Conservation (phyloP, 2,329 filamentous ascomycete species). For the Aureobasidium sp. region DNA sequence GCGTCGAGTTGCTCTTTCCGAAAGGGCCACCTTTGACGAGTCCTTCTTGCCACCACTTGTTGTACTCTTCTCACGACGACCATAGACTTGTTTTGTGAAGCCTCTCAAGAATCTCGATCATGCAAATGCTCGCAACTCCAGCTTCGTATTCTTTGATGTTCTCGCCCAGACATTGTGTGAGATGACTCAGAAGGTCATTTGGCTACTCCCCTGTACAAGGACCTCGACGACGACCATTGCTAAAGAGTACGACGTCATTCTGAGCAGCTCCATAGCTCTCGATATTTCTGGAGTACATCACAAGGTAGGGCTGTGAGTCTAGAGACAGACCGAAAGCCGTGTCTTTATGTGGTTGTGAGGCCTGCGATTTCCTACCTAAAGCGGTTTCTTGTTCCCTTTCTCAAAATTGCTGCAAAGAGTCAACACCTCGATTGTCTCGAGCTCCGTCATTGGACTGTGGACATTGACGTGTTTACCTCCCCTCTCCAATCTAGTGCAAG, state of each 20-base stretch:
- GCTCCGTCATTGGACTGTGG: not conserved
- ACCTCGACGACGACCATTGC: not conserved
- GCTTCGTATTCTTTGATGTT: not conserved
- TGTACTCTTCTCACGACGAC: not conserved
- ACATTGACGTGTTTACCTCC: not conserved
- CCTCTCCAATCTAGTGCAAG: not conserved
- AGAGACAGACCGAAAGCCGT: not conserved
- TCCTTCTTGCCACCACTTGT: not conserved
- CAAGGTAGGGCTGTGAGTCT: not conserved
- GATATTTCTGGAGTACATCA: not conserved
- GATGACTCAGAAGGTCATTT: not conserved
- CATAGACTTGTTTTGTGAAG: not conserved
- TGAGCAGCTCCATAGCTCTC: not conserved
- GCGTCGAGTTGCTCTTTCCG: not conserved
- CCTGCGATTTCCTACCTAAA: constrained; percentile 4
- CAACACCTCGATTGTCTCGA: not conserved
- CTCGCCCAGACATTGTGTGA: not conserved
- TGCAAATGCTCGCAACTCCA: not conserved
- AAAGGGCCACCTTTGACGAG: not conserved
- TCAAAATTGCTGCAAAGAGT: not conserved
- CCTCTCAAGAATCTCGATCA: not conserved
- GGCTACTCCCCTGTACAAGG: not conserved
- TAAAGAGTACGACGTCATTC: no score
- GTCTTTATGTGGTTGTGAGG: not conserved
- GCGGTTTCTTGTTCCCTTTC: not conserved